Evolutionary conservation across 345 rosid genomes (phyloP).

Genomic region (Erodium maritimum): DNA sequence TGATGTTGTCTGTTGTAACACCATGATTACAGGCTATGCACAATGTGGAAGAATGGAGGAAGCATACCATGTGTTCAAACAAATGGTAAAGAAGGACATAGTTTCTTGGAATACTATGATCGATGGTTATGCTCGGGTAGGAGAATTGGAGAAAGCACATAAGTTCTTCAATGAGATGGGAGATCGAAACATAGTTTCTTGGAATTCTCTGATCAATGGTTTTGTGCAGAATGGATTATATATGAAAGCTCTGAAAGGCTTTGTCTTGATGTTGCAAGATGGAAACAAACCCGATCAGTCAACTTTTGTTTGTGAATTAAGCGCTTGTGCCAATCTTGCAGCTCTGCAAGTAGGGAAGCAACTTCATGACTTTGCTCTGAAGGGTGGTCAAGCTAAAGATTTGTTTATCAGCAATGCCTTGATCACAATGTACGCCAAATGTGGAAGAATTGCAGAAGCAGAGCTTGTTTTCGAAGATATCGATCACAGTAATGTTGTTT

Average conservation of each 20-base stretch:
- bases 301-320: slow-evolving; percentile 22
- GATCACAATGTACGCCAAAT: slow-evolving; percentile 26
- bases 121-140: slow-evolving; percentile 25
- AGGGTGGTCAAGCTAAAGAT: slow-evolving; percentile 10
- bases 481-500: slow-evolving; percentile 14
- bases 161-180: slow-evolving; percentile 21
- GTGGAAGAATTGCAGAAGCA: slow-evolving; percentile 19
- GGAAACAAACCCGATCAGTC: slow-evolving; percentile 19
- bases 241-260: slow-evolving; percentile 16
- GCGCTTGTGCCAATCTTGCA: slow-evolving; percentile 29
- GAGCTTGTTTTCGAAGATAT: slow-evolving; percentile 16
- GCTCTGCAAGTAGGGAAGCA: slow-evolving; percentile 25
- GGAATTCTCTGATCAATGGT: slow-evolving; percentile 32
- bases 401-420: slow-evolving; percentile 15
- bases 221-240: slow-evolving; percentile 20
- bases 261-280: slow-evolving; percentile 13
- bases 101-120: slow-evolving; percentile 41
- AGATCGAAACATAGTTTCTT: slow-evolving; percentile 23
- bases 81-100: slow-evolving; percentile 25
- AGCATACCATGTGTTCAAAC: slow-evolving; percentile 20
- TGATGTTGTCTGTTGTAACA: slow-evolving; percentile 29
- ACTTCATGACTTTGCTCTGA: slow-evolving; percentile 21
- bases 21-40: slow-evolving; percentile 29
- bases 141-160: slow-evolving; percentile 18
- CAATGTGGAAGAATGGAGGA: slow-evolving; percentile 22